Conservation (phyloP, 257 asterid genomes). For the Prunella vulgaris region DNA sequence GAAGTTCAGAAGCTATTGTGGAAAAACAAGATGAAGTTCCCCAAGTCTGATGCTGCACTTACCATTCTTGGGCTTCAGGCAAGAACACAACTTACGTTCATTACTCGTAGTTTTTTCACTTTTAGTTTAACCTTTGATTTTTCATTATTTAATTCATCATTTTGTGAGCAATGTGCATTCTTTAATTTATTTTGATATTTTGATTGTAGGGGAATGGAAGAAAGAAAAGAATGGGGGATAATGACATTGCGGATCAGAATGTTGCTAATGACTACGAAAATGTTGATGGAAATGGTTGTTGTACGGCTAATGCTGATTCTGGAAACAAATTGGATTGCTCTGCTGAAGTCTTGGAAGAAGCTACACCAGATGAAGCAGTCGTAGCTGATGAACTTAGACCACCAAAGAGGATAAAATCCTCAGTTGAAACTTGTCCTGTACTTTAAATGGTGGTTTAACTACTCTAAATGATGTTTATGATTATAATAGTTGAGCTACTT, state of each 20-base stretch:
- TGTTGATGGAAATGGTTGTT: conserved; percentile 34
- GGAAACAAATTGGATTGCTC: conserved; percentile 22
- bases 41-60: conserved; percentile 71
- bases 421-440: conserved; percentile 28
- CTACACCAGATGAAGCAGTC: conserved; percentile 28
- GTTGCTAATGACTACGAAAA: conserved; percentile 32
- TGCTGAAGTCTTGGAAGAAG: conserved; percentile 33
- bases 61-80: conserved; percentile 76
- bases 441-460: no score
- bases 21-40: conserved; percentile 86
- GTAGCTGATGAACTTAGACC: conserved; percentile 52
- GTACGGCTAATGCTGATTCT: conserved; percentile 27
- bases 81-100: conserved; percentile 18
- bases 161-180: neutral
- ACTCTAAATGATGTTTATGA: no score
- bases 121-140: neutral
- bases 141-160: neutral
- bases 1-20: conserved; percentile 92
- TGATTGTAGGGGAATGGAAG: conserved; percentile 40
- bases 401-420: conserved; percentile 69
- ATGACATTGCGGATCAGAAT: conserved; percentile 36
- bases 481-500: no score
- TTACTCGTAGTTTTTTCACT: neutral
- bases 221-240: conserved; percentile 31
- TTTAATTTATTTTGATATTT: conserved; percentile 3